Evolutionary conservation across 345 rosid genomes (phyloP).

Genomic region (Eutrema japonicum): DNA sequence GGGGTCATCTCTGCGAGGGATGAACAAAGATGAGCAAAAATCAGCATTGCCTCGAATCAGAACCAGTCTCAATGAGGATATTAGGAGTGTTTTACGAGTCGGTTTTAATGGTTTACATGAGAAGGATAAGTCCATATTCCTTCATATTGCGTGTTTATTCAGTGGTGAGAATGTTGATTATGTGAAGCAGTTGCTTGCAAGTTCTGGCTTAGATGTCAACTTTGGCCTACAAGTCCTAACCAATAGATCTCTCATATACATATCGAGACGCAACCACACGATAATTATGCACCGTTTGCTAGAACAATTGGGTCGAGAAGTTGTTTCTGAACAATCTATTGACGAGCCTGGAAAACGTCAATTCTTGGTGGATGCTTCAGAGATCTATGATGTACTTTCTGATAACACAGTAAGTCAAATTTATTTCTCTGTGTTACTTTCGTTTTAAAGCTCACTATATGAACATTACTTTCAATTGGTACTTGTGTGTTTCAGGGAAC

Average conservation of each 20-base stretch:
- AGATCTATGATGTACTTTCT: conserved; percentile 36
- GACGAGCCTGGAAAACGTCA: conserved; percentile 36
- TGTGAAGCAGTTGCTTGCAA: conserved; percentile 26
- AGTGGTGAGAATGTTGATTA: conserved; percentile 10
- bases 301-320: conserved; percentile 41
- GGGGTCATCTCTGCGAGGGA: conserved; percentile 37
- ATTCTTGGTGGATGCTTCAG: conserved; percentile 37
- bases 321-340: conserved; percentile 27
- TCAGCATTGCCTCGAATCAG: conserved; percentile 28
- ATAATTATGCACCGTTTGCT: conserved; percentile 43
- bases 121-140: conserved; percentile 39
- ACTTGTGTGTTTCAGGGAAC: conserved; percentile 32
- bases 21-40: conserved; percentile 27
- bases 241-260: conserved; percentile 37
- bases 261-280: neutral
- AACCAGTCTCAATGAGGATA: conserved; percentile 26
- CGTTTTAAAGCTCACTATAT: neutral
- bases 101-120: conserved; percentile 44
- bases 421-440: neutral
- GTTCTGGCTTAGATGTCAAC: conserved; percentile 10
- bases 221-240: conserved; percentile 29
- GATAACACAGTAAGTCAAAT: conserved; percentile 26
- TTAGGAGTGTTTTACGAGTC: conserved; percentile 27
- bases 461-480: neutral
- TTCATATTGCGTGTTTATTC: conserved; percentile 49